phyloP scores from a whole-genome alignment of 768 basidiomycete genomes.

The Mycena pura region DNA sequence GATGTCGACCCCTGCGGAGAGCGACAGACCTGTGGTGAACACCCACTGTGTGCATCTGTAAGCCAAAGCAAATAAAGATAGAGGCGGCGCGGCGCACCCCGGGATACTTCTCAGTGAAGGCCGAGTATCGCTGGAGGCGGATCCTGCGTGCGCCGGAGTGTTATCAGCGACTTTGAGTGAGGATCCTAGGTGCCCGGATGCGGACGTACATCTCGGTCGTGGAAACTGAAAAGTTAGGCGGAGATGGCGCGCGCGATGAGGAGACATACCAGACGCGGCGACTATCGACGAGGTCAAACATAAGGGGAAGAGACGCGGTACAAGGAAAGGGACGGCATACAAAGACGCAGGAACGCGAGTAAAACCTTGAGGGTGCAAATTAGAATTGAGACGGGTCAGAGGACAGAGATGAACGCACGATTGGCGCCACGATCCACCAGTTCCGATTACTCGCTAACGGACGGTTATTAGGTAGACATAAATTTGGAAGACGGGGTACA shows the following conservation, averaged over 20 bases:
- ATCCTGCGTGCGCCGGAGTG: neutral
- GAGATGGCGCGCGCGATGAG: neutral
- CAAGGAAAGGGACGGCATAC: neutral
- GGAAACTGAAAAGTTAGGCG: neutral
- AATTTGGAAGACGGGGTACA: conserved; percentile 6
- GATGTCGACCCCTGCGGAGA: conserved; percentile 44
- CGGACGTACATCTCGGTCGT: conserved; percentile 17
- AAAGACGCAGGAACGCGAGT: conserved; percentile 17
- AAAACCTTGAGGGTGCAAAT: neutral
- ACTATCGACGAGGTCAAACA: neutral
- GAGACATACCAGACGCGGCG: conserved; percentile 14
- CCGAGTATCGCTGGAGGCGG: neutral
- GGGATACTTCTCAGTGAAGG: conserved; percentile 7
- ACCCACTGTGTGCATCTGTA: conserved; percentile 36
- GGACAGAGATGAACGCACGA: neutral
- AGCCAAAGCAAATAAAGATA: neutral
- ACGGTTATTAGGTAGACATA: neutral
- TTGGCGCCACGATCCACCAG: conserved; percentile 24
- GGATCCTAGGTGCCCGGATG: no score
- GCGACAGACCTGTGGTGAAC: conserved; percentile 46
- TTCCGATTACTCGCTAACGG: conserved; percentile 21
- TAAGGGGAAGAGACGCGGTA: neutral
- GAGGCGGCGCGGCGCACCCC: neutral
- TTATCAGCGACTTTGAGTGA: neutral
- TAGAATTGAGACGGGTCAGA: neutral